These are phyloP conservation scores for Jatropha curcas DNA, from an alignment of 345 rosid genomes.

Conservation along the genomic window DNA sequence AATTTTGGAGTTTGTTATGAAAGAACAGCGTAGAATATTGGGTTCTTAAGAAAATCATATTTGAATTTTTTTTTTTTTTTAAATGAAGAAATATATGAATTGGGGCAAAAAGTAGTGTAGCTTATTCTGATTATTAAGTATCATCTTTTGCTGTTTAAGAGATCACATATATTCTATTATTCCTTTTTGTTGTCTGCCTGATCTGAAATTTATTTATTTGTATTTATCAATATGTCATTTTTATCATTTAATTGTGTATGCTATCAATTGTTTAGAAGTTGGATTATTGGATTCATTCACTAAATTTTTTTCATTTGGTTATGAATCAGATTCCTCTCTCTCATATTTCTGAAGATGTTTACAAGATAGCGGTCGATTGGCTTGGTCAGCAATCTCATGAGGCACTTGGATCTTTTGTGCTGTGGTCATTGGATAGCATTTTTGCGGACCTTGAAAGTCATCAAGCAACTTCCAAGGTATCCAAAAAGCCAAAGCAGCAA, in stretches of 20 bases:
- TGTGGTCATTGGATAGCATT: conserved; percentile 15
- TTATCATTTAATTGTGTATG: too few species aligned
- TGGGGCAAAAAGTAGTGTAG: background rate
- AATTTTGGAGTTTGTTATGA: too few species aligned
- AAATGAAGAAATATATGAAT: background rate
- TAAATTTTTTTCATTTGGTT: background rate
- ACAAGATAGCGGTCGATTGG: conserved; percentile 9
- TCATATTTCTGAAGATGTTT: conserved; percentile 13
- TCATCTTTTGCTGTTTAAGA: too few species aligned
- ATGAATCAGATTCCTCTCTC: background rate
- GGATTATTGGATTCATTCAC: background rate
- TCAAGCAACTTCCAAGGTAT: conserved; percentile 12
- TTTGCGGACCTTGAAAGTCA: conserved; percentile 1
- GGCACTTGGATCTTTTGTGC: conserved; percentile 13
- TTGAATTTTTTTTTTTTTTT: too few species aligned
- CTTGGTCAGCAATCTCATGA: conserved; percentile 15
- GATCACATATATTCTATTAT: too few species aligned
- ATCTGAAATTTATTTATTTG: background rate
- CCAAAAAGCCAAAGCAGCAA: conserved; percentile 9
- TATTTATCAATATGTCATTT: background rate
- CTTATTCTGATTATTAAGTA: background rate
- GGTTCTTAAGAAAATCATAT: background rate
- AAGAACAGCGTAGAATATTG: too few species aligned
- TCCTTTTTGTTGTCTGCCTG: background rate
- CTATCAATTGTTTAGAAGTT: too few species aligned